Conservation (phyloP, 2,329 filamentous ascomycete species). For the Penicillium verrucosum region DNA sequence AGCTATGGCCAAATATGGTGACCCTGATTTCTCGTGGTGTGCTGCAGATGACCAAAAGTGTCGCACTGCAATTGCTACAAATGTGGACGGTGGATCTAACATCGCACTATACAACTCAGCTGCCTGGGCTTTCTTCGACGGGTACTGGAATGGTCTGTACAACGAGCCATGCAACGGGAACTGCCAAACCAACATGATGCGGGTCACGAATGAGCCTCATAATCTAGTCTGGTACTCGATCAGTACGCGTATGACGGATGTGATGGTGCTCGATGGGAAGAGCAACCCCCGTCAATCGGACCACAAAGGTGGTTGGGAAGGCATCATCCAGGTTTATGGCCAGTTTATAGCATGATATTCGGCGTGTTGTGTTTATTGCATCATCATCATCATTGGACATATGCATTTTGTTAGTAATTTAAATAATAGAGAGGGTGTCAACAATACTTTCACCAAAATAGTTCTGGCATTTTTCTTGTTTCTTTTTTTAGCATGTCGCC, state of each 20-base stretch:
- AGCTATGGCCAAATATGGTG: conserved; percentile 20
- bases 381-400: background rate
- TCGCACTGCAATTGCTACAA: conserved; percentile 29
- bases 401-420: conserved; percentile 1
- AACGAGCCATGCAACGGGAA: conserved; percentile 29
- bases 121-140: conserved; percentile 36
- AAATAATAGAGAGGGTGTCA: background rate
- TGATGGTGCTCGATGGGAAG: conserved; percentile 31
- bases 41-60: conserved; percentile 27
- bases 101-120: conserved; percentile 34
- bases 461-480: background rate
- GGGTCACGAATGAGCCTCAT: conserved; percentile 25
- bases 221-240: conserved; percentile 35
- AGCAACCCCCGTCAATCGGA: conserved; percentile 24
- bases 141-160: conserved; percentile 28
- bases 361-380: background rate
- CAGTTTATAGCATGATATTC: conserved; percentile 17
- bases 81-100: conserved; percentile 31
- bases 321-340: conserved; percentile 28
- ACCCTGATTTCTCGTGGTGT: conserved; percentile 35
- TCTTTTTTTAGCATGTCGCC: background rate
- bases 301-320: conserved; percentile 34
- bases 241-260: conserved; percentile 28
- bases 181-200: conserved; percentile 35
- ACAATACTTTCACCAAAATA: background rate